These are phyloP conservation scores for Acanthamoeba royreba DNA, from an alignment of 208 protist species.

Conservation along the genomic window DNA sequence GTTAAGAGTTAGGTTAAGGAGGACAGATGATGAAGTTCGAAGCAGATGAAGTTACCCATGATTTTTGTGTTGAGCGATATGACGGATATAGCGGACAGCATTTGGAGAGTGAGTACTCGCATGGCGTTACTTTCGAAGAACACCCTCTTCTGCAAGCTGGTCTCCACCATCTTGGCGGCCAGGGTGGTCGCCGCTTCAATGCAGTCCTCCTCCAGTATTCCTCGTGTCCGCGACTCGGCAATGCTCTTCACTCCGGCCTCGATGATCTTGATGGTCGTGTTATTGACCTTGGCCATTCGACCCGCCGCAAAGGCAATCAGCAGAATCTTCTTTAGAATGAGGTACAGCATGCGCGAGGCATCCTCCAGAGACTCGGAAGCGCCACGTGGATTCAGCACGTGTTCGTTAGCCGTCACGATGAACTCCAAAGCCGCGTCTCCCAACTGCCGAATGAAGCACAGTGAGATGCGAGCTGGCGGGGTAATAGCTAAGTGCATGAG, in stretches of 20 bases:
- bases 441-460: not conserved
- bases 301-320: not conserved
- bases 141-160: constrained; percentile 33
- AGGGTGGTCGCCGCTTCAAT: not conserved
- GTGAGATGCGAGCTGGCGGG: not conserved
- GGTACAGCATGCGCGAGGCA: not conserved
- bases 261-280: constrained; percentile 6
- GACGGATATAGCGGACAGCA: not conserved
- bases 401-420: constrained; percentile 47
- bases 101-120: constrained; percentile 11
- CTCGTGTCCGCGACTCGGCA: not conserved
- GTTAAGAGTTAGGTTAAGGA: not conserved
- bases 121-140: constrained; percentile 43
- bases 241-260: not conserved
- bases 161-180: constrained; percentile 40
- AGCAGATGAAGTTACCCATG: not conserved
- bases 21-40: no score
- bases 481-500: not conserved
- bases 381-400: not conserved
- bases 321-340: not conserved
- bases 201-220: constrained; percentile 26
- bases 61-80: not conserved
- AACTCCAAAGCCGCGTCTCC: constrained; percentile 43
- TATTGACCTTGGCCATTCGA: not conserved
- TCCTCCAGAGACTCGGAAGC: constrained; percentile 10